These are phyloP conservation scores for Globisporangium heterothallicum DNA, from an alignment of 352 stramenopile genomes.

Conservation along the genomic window DNA sequence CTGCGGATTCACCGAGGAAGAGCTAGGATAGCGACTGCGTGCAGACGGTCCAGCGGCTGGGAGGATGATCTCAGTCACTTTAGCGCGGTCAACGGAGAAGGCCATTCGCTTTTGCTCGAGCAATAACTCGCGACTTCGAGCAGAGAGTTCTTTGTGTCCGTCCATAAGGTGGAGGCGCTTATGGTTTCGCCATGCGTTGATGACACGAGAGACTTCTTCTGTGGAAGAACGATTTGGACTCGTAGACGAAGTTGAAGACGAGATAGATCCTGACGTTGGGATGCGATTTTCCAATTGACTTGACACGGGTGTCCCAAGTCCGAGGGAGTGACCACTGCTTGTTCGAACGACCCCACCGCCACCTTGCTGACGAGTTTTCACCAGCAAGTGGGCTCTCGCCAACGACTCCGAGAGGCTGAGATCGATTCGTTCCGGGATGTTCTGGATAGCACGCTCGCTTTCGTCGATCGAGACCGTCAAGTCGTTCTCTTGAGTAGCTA, in stretches of 20 bases:
- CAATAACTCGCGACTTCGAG: constrained; percentile 67
- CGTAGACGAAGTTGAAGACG: constrained; percentile 25
- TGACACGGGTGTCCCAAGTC: constrained; percentile 30
- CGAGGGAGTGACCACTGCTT: constrained; percentile 35
- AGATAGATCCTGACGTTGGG: constrained; percentile 31
- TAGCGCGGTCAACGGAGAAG: constrained; percentile 76
- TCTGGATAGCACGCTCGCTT: constrained; percentile 80
- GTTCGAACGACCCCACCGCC: constrained; percentile 37
- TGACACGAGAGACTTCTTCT: constrained; percentile 75
- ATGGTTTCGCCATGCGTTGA: constrained; percentile 79
- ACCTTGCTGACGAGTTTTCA: constrained; percentile 66
- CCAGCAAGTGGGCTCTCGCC: constrained; percentile 64
- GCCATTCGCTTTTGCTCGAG: constrained; percentile 86
- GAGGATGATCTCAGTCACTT: constrained; percentile 83
- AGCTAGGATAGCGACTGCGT: constrained; percentile 49
- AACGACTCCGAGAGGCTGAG: constrained; percentile 67
- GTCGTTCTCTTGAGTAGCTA: constrained; percentile 43
- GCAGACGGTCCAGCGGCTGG: constrained; percentile 40
- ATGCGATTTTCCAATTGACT: constrained; percentile 46
- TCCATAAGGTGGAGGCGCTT: constrained; percentile 86
- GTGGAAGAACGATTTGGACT: constrained; percentile 55
- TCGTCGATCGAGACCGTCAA: constrained; percentile 81
- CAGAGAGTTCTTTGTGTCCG: constrained; percentile 81
- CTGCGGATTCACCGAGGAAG: constrained; percentile 32
- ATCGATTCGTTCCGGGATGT: constrained; percentile 84